Evolutionary conservation across 202 grass and related monocot genomes (phyloP), one percentile per base, ranked within the genome.

Genomic region (Panicum virgatum): DNA sequence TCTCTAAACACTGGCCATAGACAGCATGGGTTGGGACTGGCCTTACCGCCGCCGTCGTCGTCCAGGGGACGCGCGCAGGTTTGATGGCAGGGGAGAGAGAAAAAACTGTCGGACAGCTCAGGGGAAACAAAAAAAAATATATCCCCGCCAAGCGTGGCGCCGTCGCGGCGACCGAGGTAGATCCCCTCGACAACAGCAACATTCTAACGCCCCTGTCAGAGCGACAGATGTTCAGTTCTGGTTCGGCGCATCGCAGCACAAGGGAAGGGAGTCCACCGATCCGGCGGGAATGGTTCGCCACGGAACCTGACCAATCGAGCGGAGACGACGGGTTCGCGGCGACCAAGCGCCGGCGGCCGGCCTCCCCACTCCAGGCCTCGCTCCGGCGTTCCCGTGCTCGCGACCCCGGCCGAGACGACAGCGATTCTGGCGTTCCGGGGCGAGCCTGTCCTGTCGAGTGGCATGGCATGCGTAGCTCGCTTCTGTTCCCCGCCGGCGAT

Each of bases 401-500:
- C 16, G 26, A 10, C 25, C 26, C 25, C 26, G 20, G 3, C 64
- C 77, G 30, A 68, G 59, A 2, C 69, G 78, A 70, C 87, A 85
- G 57, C 65, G 57, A 50, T 25, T 72, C 72, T 66, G 78, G 10
- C 20, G 45, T 69, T 25, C 52, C 5, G 62, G 76, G 86, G 3
- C 62, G 44, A 36, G 45, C 46, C 45, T 52, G 62, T 53, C 56
- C 27, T 36, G 77, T 19, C 0, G 66, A 57, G 12, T 14, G 40
- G 45, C 3, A 27, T 5, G 22, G 36, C 7, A 29, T 13, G 57
- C 57, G 39, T 51, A n/a, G n/a, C n/a, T n/a, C 37, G 34, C 48
- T 39, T 23, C 73, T 66, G 66, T 69, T 85, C 82, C 71, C 77
- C 56, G 64, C 20, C 78, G 53, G 38, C 71, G 48, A 51, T 4